Evolutionary conservation across 352 stramenopile genomes (phyloP).

Genomic region (Phytopythium litorale): DNA sequence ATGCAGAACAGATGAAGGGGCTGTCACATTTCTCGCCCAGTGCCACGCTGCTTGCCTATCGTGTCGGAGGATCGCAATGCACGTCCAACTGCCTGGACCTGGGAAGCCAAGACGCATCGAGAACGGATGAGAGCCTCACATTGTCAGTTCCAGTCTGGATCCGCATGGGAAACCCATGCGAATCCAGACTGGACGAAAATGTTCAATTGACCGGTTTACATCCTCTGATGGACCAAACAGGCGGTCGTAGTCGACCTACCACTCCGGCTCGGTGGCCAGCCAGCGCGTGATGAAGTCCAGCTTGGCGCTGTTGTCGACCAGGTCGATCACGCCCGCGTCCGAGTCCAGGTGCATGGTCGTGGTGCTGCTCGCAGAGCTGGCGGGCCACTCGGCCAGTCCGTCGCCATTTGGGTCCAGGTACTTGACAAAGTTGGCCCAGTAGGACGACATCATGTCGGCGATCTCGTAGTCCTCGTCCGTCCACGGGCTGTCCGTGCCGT

Average conservation of each 20-base stretch:
- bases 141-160: no score
- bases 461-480: conserved; percentile 12
- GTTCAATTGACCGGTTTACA: no score
- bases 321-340: conserved; percentile 8
- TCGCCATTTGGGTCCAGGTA: conserved; percentile 14
- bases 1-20: neutral
- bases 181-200: no score
- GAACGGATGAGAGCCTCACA: no score
- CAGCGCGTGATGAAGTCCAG: conserved; percentile 10
- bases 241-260: neutral
- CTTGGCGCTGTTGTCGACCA: neutral
- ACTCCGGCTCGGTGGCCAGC: conserved; percentile 2
- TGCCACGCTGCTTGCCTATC: neutral
- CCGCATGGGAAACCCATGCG: no score
- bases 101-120: neutral
- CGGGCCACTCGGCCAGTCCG: conserved; percentile 8
- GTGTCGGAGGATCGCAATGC: neutral
- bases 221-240: neutral
- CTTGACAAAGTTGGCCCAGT: conserved; percentile 21
- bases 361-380: conserved; percentile 5
- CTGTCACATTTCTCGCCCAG: neutral
- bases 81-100: neutral
- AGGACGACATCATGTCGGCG: conserved; percentile 13
- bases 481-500: conserved; percentile 15
- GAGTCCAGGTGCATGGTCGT: conserved; percentile 12